Conservation (phyloP, 1,139 yeast species). For the Meyerozyma carpophila region DNA sequence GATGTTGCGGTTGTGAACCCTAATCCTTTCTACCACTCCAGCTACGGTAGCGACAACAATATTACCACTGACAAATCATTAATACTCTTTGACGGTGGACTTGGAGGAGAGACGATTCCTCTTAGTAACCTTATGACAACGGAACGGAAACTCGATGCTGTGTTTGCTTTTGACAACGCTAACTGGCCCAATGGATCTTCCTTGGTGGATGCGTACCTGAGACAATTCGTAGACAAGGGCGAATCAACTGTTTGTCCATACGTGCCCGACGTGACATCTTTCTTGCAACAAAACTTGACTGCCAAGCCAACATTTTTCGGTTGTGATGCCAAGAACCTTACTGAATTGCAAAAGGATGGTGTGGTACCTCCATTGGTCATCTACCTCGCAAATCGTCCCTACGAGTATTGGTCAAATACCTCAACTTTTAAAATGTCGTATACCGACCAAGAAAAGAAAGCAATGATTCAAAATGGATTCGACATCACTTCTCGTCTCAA, state of each 20-base stretch:
- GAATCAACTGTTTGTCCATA: constrained; percentile 71
- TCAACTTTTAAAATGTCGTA: constrained; percentile 69
- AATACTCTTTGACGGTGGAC: constrained; percentile 38
- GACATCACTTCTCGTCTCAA: constrained; percentile 72
- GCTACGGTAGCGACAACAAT: constrained; percentile 31
- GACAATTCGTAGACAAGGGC: constrained; percentile 63
- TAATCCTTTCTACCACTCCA: constrained; percentile 47
- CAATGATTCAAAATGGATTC: constrained; percentile 73
- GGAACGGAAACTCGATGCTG: constrained; percentile 31
- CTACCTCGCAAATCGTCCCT: constrained; percentile 75
- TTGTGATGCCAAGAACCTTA: constrained; percentile 66
- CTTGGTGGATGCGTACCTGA: constrained; percentile 47
- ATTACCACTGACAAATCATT: constrained; percentile 28
- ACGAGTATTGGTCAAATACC: constrained; percentile 60
- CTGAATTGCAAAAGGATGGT: constrained; percentile 34
- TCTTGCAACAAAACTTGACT: constrained; percentile 43
- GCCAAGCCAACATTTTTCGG: constrained; percentile 80
- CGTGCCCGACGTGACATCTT: constrained; percentile 73
- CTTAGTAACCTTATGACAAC: constrained; percentile 30
- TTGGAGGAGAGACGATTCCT: constrained; percentile 35
- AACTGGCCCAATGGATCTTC: constrained; percentile 42
- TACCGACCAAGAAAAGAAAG: constrained; percentile 49
- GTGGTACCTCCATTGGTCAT: constrained; percentile 68
- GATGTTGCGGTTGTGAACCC: constrained; percentile 43
- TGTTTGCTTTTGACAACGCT: constrained; percentile 34